Conservation (phyloP, 345 rosid species). For the Noccaea caerulescens region DNA sequence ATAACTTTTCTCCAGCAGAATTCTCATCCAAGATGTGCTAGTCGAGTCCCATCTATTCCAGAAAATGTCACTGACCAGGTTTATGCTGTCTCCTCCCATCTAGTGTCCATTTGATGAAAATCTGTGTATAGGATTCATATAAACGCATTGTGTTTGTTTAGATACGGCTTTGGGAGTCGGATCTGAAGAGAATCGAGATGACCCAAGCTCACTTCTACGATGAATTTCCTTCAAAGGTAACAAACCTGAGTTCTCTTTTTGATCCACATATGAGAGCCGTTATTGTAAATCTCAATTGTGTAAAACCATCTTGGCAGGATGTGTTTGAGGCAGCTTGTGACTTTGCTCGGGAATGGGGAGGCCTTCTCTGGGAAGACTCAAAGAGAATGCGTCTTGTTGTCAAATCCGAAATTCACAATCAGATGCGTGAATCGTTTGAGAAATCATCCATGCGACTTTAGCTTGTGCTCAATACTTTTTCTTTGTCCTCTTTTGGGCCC, state of each 20-base stretch:
- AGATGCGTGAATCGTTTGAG: constrained; percentile 56
- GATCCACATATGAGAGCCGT: neutral
- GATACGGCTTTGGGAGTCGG: constrained; percentile 97
- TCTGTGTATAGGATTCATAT: constrained; percentile 4
- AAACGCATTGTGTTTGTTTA: constrained; percentile 38
- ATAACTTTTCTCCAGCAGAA: constrained; percentile 87
- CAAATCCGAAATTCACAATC: constrained; percentile 77
- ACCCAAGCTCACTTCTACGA: constrained; percentile 75
- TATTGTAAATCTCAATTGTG: constrained; percentile 14
- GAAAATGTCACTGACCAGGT: constrained; percentile 98
- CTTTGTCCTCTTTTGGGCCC: no score
- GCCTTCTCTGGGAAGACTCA: constrained; percentile 94
- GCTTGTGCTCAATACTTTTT: no score
- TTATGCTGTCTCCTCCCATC: constrained; percentile 15
- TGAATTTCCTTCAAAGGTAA: constrained; percentile 87
- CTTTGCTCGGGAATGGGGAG: constrained; percentile 71
- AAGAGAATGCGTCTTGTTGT: constrained; percentile 83
- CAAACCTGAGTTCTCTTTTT: constrained; percentile 18
- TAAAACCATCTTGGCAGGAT: constrained; percentile 52
- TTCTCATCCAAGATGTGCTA: constrained; percentile 89
- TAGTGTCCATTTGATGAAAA: constrained; percentile 15
- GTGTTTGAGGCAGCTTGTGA: constrained; percentile 83
- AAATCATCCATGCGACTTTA: no score
- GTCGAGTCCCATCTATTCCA: constrained; percentile 77
- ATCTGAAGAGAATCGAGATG: constrained; percentile 90